Percentiles rank a stretch among this genome's conserved stretches.
phyloP scores from a whole-genome alignment of 1,284 basidiomycete genomes.

The Microbotryomycetes sp. region DNA sequence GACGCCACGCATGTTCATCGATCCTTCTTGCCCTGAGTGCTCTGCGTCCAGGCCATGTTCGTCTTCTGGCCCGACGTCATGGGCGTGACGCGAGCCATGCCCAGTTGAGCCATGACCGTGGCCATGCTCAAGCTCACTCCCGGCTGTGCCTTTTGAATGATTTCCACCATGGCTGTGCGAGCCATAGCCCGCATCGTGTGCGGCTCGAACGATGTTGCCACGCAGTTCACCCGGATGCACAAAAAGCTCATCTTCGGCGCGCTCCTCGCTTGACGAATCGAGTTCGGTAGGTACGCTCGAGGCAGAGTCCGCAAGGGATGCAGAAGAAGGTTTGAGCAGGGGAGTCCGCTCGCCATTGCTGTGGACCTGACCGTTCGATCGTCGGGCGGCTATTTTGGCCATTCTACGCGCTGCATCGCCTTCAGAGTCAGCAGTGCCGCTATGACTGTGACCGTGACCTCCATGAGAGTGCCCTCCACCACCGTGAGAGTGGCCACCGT shows the following conservation, averaged over 20 bases:
- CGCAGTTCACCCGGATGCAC: slow-evolving; percentile 36
- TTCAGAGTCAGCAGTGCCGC: not conserved
- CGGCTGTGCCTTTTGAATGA: slow-evolving; percentile 24
- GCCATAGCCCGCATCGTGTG: slow-evolving; percentile 34
- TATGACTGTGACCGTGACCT: slow-evolving; percentile 30
- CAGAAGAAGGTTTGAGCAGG: slow-evolving; percentile 9
- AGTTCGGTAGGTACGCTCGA: slow-evolving; percentile 5
- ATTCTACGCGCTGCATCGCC: not conserved
- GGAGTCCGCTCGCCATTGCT: slow-evolving; percentile 28
- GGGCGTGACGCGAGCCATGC: too few species aligned
- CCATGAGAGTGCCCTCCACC: slow-evolving; percentile 34
- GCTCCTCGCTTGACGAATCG: slow-evolving; percentile 7
- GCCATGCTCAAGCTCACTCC: slow-evolving; percentile 25
- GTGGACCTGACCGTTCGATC: not conserved
- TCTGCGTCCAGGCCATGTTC: slow-evolving; percentile 24
- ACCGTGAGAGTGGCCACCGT: slow-evolving; percentile 56
- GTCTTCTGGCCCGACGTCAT: not conserved
- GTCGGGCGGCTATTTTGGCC: not conserved
- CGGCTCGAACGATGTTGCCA: slow-evolving; percentile 33
- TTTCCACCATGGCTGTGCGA: slow-evolving; percentile 11
- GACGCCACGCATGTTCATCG: slow-evolving; percentile 97
- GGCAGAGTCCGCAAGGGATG: not conserved
- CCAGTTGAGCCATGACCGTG: slow-evolving; percentile 10
- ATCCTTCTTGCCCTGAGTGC: slow-evolving; percentile 47
- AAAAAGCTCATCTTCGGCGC: slow-evolving; percentile 32